Percentiles rank a stretch among this genome's conserved stretches.
phyloP scores from a whole-genome alignment of 352 stramenopile species.

The Albugo laibachii region DNA sequence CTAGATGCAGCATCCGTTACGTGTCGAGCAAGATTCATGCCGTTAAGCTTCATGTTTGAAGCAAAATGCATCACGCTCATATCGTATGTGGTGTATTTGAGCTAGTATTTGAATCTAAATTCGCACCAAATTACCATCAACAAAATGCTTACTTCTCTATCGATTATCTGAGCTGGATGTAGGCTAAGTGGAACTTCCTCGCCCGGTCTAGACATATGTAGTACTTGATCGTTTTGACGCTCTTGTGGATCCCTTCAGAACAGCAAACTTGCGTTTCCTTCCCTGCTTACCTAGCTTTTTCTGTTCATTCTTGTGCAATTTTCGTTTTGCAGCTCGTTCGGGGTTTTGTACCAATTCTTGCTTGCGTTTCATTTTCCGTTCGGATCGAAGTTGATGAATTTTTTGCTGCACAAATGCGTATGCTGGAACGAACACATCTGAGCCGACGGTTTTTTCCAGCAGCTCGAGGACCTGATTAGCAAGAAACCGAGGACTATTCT shows the following conservation, averaged over 20 bases:
- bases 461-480: constrained; percentile 76
- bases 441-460: constrained; percentile 58
- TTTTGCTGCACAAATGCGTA: constrained; percentile 78
- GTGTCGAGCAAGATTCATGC: no score
- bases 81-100: no score
- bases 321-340: constrained; percentile 44
- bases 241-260: constrained; percentile 32
- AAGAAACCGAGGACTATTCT: constrained; percentile 26
- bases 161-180: not conserved
- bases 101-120: no score
- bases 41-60: no score
- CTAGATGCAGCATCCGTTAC: no score
- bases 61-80: no score
- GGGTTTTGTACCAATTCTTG: constrained; percentile 59
- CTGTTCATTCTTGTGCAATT: constrained; percentile 71
- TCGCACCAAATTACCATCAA: no score
- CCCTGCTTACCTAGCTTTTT: constrained; percentile 69
- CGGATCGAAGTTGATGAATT: constrained; percentile 42
- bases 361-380: constrained; percentile 56
- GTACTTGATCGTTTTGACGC: no score
- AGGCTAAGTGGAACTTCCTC: constrained; percentile 3
- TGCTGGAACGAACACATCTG: constrained; percentile 42
- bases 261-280: constrained; percentile 76
- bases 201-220: not conserved
- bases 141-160: constrained; percentile 6